Percentiles rank a stretch among this genome's conserved stretches.
Conservation (phyloP, 805 yeast species). For the Ogataea pini region DNA sequence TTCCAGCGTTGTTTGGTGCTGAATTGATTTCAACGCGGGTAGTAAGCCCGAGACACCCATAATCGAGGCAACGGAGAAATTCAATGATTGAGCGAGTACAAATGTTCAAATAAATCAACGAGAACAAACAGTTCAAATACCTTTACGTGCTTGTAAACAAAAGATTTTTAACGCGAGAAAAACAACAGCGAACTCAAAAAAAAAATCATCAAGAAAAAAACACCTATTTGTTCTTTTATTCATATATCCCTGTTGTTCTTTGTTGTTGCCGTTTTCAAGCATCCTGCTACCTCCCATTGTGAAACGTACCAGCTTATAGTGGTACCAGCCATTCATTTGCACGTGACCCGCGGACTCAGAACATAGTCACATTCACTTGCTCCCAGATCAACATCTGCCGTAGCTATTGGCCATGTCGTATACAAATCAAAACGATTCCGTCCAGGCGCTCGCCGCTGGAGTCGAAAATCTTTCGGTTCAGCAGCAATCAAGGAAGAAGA, state of each 20-base stretch:
- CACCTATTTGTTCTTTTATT: neutral
- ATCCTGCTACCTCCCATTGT: no score
- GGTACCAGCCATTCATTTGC: no score
- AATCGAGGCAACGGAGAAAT: no score
- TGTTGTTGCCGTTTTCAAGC: neutral
- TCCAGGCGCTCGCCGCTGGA: slow-evolving; percentile 16
- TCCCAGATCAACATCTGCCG: neutral
- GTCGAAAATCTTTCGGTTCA: slow-evolving; percentile 17
- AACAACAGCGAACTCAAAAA: slow-evolving; percentile 1
- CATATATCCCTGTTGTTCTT: neutral
- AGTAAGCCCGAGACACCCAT: slow-evolving; percentile 89
- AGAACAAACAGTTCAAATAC: no score
- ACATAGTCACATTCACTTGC: no score
- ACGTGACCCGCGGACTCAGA: no score
- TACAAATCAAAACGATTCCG: slow-evolving; percentile 7
- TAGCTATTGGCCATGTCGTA: neutral
- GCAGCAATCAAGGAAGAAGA: slow-evolving; percentile 20
- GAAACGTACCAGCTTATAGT: no score
- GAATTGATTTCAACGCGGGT: slow-evolving; percentile 76
- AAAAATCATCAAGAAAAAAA: neutral
- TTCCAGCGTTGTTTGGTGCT: slow-evolving; percentile 55
- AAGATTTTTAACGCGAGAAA: neutral
- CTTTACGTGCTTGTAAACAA: neutral
- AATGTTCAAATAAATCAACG: no score
- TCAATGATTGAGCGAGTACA: no score